Conservation (phyloP, 2,329 filamentous ascomycete genomes). For the Pseudopyricularia cyperi region DNA sequence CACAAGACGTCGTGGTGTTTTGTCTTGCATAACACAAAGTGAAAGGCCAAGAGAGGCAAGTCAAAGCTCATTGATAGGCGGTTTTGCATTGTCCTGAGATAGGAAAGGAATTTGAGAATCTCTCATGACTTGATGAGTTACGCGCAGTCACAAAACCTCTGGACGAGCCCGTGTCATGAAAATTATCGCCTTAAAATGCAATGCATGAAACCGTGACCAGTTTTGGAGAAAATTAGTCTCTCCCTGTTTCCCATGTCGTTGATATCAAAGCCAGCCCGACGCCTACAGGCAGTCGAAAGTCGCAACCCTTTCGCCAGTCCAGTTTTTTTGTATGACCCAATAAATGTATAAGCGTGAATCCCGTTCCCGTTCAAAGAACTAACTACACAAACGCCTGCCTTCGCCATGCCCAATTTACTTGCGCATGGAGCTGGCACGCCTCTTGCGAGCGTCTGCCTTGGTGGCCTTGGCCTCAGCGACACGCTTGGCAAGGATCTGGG, state of each 20-base stretch:
- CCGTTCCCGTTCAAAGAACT: conserved; percentile 9
- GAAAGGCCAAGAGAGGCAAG: no score
- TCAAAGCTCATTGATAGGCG: neutral
- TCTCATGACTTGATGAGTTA: neutral
- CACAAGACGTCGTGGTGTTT: no score
- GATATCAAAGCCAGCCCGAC: conserved; percentile 2
- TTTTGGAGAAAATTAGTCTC: neutral
- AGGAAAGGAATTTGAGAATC: neutral
- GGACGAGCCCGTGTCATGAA: neutral
- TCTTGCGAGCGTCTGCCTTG: conserved; percentile 91
- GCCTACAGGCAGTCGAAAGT: neutral
- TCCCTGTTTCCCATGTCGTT: conserved; percentile 1
- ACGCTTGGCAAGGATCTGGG: conserved; percentile 91
- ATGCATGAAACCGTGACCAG: conserved; percentile 2
- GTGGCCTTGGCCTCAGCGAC: conserved; percentile 89
- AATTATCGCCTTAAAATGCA: conserved; percentile 3
- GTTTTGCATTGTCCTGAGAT: neutral
- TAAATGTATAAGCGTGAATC: conserved; percentile 12
- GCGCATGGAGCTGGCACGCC: conserved; percentile 88
- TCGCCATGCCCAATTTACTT: conserved; percentile 45
- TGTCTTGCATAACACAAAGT: no score
- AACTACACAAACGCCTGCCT: conserved; percentile 12
- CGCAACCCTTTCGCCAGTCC: conserved; percentile 2
- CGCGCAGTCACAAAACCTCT: neutral
- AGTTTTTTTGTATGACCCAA: conserved; percentile 11